Percentiles rank a stretch among this genome's conserved stretches.
Conservation (phyloP, 805 yeast species). For the Kuraishia ogatae region DNA sequence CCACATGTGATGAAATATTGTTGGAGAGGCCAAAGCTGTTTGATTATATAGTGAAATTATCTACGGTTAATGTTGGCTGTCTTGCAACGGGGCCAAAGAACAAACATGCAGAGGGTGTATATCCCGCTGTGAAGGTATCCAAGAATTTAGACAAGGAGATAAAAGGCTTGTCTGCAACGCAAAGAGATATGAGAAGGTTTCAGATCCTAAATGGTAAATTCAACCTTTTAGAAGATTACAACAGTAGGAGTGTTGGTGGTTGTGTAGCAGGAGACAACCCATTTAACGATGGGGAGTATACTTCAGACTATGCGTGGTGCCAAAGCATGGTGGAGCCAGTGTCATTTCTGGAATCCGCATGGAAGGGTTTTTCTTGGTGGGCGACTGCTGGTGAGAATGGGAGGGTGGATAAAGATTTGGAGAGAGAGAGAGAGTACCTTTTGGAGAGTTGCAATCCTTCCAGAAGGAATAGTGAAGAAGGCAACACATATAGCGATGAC, state of each 20-base stretch:
- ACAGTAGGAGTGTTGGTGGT: not conserved
- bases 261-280: not conserved
- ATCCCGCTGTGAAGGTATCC: not conserved
- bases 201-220: not conserved
- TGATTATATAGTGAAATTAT: conserved; percentile 31
- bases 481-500: not conserved
- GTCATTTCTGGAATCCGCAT: conserved; percentile 49
- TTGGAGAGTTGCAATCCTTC: not conserved
- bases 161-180: not conserved
- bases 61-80: not conserved
- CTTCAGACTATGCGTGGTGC: conserved; percentile 1
- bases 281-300: conserved; percentile 9
- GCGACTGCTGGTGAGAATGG: conserved; percentile 71
- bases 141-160: too few relatives aligned
- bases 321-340: conserved; percentile 30
- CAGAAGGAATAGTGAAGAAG: not conserved
- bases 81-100: not conserved
- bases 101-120: not conserved
- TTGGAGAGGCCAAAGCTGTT: conserved; percentile 42
- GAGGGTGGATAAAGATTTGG: conserved; percentile 27
- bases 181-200: not conserved
- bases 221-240: not conserved
- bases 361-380: conserved; percentile 80
- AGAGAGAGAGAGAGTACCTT: conserved; percentile 21
- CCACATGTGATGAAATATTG: conserved; percentile 60